Evolutionary conservation across 2,329 filamentous ascomycete genomes (phyloP), one percentile per base, ranked within the genome.

Genomic region (Fusarium sacchari): DNA sequence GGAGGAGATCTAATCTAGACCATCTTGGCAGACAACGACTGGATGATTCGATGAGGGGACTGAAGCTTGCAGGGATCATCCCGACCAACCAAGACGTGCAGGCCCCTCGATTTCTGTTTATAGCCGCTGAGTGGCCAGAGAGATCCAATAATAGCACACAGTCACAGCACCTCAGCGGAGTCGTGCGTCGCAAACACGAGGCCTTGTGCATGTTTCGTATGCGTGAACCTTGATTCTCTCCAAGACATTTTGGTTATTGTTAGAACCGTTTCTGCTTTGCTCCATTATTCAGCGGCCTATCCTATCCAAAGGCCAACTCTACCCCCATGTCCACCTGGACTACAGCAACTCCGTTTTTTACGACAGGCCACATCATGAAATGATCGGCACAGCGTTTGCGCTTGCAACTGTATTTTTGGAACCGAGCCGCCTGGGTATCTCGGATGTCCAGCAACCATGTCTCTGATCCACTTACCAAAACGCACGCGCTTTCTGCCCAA

Each of bases 61-160:
- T 8, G 1, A 22, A 40, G 13, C 44, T 65, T 69, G 36, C 67
- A 69, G 67, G 67, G 67, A 69, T 69, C 40, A 46, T 58, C 44
- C 40, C 15, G 34, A 14, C 67, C 63, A 68, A 68, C 64, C 56
- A 61, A 58, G 37, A 43, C 40, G 28, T 44, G 59, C 58, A 64
- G 42, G 24, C 22, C 17, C 26, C 18, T 17, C 17, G 50, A 34
- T 57, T 69, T 40, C 58, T 69, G 65, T 69, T 69, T 69, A 65
- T 69, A 69, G 65, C 44, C 67, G 67, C 67, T 69, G 30, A 49
- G 65, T 69, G 67, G 65, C 34, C 59, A 52, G 47, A 32, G 26
- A 7, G 13, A 64, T 68, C 66, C 66, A 69, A 69, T 69, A 34
- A 69, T 69, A 69, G 67, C 65, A 69, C 65, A 65, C 30, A 58